Conservation (phyloP, 805 yeast species). For the Cyberlindnera maritima region DNA sequence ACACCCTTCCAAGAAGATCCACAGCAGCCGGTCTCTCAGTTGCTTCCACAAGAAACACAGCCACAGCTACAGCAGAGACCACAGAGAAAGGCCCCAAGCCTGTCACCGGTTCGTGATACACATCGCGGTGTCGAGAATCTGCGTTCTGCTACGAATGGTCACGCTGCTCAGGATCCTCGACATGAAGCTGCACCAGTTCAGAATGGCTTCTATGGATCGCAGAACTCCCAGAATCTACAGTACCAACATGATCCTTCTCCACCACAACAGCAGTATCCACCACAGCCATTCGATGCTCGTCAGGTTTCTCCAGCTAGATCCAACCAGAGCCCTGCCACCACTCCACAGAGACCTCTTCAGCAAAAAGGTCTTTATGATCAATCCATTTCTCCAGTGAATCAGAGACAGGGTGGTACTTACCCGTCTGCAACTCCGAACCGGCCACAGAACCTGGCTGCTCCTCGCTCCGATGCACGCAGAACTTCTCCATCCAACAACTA, state of each 20-base stretch:
- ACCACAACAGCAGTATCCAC: slow-evolving; percentile 1
- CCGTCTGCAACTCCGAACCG: slow-evolving; percentile 2
- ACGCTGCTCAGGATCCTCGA: background rate
- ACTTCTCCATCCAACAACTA: slow-evolving; percentile 9
- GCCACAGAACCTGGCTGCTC: slow-evolving; percentile 9
- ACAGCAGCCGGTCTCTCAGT: background rate
- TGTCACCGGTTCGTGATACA: slow-evolving; percentile 7
- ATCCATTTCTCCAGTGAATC: background rate
- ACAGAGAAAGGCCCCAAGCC: slow-evolving; percentile 15
- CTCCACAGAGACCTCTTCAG: slow-evolving; percentile 2
- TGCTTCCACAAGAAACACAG: slow-evolving; percentile 2
- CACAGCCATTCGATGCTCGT: background rate
- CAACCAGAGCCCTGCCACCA: background rate
- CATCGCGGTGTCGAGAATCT: background rate
- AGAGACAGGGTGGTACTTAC: background rate
- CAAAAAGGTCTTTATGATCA: background rate
- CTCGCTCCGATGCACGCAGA: slow-evolving; percentile 7
- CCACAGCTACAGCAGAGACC: slow-evolving; percentile 4
- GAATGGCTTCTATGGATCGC: background rate
- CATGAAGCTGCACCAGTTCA: background rate
- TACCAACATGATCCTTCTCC: background rate
- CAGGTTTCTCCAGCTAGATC: slow-evolving; percentile 4
- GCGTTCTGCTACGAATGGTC: background rate
- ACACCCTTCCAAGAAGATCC: background rate
- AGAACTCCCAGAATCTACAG: too few species aligned